Evolutionary conservation across 2,329 filamentous ascomycete genomes (phyloP), one percentile per base, ranked within the genome.

Genomic region (Scedosporium boydii): DNA sequence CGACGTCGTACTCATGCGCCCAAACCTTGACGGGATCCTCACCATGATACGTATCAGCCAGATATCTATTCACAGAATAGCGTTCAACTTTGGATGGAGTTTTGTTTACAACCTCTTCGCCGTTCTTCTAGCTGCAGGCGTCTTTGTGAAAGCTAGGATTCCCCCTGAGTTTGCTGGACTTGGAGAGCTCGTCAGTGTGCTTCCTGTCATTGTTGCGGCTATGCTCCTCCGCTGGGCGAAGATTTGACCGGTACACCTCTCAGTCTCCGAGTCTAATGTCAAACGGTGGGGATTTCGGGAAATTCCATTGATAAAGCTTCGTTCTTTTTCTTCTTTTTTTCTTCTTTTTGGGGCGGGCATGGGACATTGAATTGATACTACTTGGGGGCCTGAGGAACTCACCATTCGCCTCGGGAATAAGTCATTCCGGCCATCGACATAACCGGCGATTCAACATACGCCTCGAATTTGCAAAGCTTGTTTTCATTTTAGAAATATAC

Each of bases 141-240:
- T 83, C 0, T 87, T 89, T 69, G 83, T 87, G 2, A 67, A 71
- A 5, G 74, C 69, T 7, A 72, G 78, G 6, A 79, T 82, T 44
- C 80, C 83, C 16, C 86, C 87, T 0, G 74, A 80, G 65, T 90
- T 80, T 77, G 87, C 87, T 0, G 88, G 87, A 0, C 68, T 91
- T 7, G 89, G 89, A 0, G 89, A 92, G 75, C 70, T 92, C 38
- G 87, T 90, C 0, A 91, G 89, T 68, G 86, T 93, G 0, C 63
- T 90, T 69, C 89, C 89, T 0, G 87, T 92, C 3, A 80, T 91
- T 66, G 69, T 77, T 5, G 80, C 81, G 53, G 86, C 85, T 18
- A 42, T 59, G 10, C 18, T 59, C 21, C 18, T 59, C 38, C 18
- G 58, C 38, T 59, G 58, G 58, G 18, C 58, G 21, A 59, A 29